These are phyloP conservation scores for Myriangium duriaei DNA, from an alignment of 2,329 filamentous ascomycete species.

Conservation along the genomic window DNA sequence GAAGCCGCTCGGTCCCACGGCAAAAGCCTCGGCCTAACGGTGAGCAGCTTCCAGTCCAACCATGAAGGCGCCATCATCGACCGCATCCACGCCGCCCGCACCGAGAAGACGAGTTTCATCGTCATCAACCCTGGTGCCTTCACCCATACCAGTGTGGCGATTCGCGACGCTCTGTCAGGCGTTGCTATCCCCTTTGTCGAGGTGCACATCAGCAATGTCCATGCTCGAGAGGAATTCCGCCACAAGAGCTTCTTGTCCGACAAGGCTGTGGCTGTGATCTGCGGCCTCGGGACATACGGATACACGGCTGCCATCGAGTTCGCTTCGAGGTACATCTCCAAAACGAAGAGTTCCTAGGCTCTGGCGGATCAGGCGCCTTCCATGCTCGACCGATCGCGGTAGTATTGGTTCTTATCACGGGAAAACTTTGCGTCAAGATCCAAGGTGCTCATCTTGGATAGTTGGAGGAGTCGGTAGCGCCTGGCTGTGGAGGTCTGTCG, in stretches of 20 bases:
- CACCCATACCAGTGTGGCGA: constrained; percentile 64
- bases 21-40: constrained; percentile 31
- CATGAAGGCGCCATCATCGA: constrained; percentile 65
- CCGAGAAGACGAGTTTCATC: constrained; percentile 45
- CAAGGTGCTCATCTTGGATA: background rate
- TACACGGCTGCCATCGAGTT: constrained; percentile 36
- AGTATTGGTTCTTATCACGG: background rate
- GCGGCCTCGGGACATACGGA: constrained; percentile 44
- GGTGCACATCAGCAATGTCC: constrained; percentile 64
- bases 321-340: constrained; percentile 22
- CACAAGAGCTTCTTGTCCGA: constrained; percentile 62
- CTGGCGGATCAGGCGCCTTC: no score
- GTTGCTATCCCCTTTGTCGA: constrained; percentile 64
- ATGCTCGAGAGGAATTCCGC: constrained; percentile 56
- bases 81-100: constrained; percentile 54
- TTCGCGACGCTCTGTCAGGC: constrained; percentile 60
- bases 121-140: constrained; percentile 66
- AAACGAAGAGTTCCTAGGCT: background rate
- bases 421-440: background rate
- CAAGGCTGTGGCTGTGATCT: constrained; percentile 62
- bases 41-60: constrained; percentile 61
- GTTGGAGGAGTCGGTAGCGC: background rate
- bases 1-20: constrained; percentile 38
- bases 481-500: background rate
- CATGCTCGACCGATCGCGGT: no score